Base-by-base conservation (phyloP, 2,329 filamentous ascomycete species). In the Cadophora sp. region DNA sequence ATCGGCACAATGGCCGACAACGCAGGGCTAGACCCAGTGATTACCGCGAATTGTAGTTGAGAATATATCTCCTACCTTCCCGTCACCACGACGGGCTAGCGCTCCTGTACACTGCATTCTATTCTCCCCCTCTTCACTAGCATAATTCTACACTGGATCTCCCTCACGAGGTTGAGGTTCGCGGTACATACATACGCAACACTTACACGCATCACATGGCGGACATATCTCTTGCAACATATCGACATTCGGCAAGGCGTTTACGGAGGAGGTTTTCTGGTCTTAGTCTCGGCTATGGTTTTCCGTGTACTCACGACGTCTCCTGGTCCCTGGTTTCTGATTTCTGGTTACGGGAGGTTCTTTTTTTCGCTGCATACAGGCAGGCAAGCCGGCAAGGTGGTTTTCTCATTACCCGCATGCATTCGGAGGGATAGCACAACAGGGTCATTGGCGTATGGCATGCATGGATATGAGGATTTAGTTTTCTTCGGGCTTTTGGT, bases 21-120 rank as follows among this genome's bases (percentile, higher is more conserved):
- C 88, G 91, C 72, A 86, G 93, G 74, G 89, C 92, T 65, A 87
- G 96, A 65, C 94, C 94, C 12, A 96, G 93, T 78, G 96, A 99
- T 81, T 98, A 96, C 79, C 87, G 92, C 72, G 93, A 97, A 82
- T 84, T 97, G 60, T 94, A 69, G 65, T 51, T 31, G 24, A 62
- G 29, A 12, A 4, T 51, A n/a, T 31, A 26, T 14, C 50, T 64
- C 29, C 34, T 56, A 37, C 22, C 8, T 56, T 40, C 4, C 37
- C 22, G 22, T 43, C n/a, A 43, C 56, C 56, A 59, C 34, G 34
- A 59, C 4, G 2, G 31, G 31, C 12, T 27, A 34, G 56, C 56
- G 0, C 11, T 59, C 27, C 27, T 40, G 56, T 59, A 59, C 34
- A 43, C n/a, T 27, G 31, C 34, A 26, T 37, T 40, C 31, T 40